phyloP scores from a whole-genome alignment of 2,329 filamentous ascomycete genomes.

The Diaporthe longicolla region DNA sequence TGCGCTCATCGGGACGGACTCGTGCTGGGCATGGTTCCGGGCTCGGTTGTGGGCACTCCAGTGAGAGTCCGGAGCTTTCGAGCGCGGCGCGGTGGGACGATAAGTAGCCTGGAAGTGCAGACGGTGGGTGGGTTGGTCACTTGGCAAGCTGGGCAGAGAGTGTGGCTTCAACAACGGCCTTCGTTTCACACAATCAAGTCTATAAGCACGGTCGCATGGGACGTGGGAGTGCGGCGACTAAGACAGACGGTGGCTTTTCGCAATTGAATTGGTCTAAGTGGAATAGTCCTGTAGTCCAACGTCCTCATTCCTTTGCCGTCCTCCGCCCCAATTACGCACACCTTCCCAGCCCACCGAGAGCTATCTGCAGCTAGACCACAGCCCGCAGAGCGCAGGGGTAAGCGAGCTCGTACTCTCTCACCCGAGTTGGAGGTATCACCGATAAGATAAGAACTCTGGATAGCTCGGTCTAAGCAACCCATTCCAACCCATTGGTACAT shows the following conservation, averaged over 20 bases:
- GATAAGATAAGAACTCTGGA: constrained; percentile 26
- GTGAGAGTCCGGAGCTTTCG: constrained; percentile 22
- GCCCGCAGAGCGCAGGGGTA: constrained; percentile 9
- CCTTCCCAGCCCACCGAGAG: constrained; percentile 32
- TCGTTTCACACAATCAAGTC: constrained; percentile 2
- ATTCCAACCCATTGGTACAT: background rate
- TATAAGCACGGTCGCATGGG: constrained; percentile 12
- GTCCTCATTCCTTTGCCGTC: constrained; percentile 24
- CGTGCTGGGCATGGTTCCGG: constrained; percentile 48
- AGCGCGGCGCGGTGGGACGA: constrained; percentile 8
- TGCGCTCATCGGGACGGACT: constrained; percentile 76
- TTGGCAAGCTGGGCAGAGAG: constrained; percentile 14
- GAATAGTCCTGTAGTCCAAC: background rate
- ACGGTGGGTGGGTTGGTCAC: background rate
- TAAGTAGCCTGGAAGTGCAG: background rate
- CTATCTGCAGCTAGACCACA: constrained; percentile 24
- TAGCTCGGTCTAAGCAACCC: background rate
- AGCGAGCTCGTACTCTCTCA: background rate
- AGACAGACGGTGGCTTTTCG: background rate
- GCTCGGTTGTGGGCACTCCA: background rate
- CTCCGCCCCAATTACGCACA: constrained; percentile 13
- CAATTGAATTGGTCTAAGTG: constrained; percentile 25
- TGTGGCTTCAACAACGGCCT: background rate
- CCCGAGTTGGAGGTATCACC: background rate
- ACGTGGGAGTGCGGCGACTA: background rate